These are phyloP conservation scores for Phellopilus nigrolimitatus DNA, from an alignment of 1,284 basidiomycete species.

Conservation along the genomic window DNA sequence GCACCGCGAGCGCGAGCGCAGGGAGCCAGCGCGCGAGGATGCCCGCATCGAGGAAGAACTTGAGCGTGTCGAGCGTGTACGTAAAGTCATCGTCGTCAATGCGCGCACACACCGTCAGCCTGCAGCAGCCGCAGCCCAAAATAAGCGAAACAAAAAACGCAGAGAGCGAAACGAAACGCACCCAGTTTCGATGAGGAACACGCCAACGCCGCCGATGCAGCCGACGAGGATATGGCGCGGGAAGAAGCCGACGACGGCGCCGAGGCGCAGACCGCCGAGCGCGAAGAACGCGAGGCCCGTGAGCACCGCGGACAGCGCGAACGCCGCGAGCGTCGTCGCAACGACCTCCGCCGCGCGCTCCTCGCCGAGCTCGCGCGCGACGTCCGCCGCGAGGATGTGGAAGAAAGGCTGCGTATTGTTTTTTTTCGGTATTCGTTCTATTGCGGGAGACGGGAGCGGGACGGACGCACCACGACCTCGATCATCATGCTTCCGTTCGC, in stretches of 20 bases:
- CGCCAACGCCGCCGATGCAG: slow-evolving; percentile 95
- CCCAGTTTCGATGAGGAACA: slow-evolving; percentile 89
- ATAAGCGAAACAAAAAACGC: neutral
- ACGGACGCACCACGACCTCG: slow-evolving; percentile 84
- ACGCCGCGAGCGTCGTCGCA: slow-evolving; percentile 89
- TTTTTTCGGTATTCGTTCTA: neutral
- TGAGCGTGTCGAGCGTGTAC: slow-evolving; percentile 61
- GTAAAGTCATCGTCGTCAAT: slow-evolving; percentile 80
- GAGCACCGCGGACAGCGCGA: slow-evolving; percentile 84
- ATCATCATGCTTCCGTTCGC: slow-evolving; percentile 99
- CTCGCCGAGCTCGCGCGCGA: slow-evolving; percentile 70
- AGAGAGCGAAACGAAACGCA: slow-evolving; percentile 30
- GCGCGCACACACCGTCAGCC: slow-evolving; percentile 79
- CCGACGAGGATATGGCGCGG: slow-evolving; percentile 94
- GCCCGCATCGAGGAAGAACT: slow-evolving; percentile 56
- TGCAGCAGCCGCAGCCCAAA: slow-evolving; percentile 27
- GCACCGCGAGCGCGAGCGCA: slow-evolving; percentile 73
- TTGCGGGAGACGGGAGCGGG: neutral
- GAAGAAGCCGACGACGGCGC: slow-evolving; percentile 91
- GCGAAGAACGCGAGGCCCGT: slow-evolving; percentile 87
- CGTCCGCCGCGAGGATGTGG: slow-evolving; percentile 82
- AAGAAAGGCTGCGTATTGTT: slow-evolving; percentile 73
- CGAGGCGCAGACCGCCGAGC: slow-evolving; percentile 82
- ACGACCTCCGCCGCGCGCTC: slow-evolving; percentile 70
- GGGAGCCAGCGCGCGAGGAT: slow-evolving; percentile 71